These are phyloP conservation scores for Aspergillus fischeri DNA, from an alignment of 2,329 filamentous ascomycete genomes.

Conservation along the genomic window DNA sequence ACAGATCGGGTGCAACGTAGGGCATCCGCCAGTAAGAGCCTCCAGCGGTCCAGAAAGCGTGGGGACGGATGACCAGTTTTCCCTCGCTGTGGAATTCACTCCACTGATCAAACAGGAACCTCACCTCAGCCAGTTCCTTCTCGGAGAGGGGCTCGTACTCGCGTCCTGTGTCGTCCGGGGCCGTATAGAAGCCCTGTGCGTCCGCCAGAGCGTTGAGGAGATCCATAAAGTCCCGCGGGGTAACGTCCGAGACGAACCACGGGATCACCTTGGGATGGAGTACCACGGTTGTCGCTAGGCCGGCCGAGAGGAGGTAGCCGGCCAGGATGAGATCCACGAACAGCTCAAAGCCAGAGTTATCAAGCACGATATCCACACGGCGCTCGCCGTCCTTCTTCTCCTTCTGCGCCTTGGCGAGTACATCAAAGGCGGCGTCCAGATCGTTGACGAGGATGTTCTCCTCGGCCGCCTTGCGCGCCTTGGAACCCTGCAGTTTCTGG, in stretches of 20 bases:
- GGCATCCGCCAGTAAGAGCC: constrained; percentile 90
- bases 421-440: constrained; percentile 65
- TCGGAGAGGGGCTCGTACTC: constrained; percentile 61
- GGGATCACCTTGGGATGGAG: constrained; percentile 93
- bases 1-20: constrained; percentile 60
- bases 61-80: constrained; percentile 75
- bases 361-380: constrained; percentile 87
- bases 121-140: constrained; percentile 62
- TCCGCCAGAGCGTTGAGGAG: constrained; percentile 75
- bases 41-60: constrained; percentile 84
- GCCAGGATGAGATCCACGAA: constrained; percentile 92
- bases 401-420: constrained; percentile 62
- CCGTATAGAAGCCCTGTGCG: constrained; percentile 74
- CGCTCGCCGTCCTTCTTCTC: constrained; percentile 61
- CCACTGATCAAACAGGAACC: constrained; percentile 81
- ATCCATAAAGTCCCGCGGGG: constrained; percentile 79
- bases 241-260: constrained; percentile 96
- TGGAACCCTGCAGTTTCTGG: constrained; percentile 86
- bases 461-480: constrained; percentile 80
- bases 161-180: constrained; percentile 61
- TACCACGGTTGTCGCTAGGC: constrained; percentile 79
- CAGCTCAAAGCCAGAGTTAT: constrained; percentile 96
- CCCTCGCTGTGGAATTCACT: constrained; percentile 75
- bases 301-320: constrained; percentile 79
- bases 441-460: constrained; percentile 92